phyloP scores from a whole-genome alignment of 2,329 filamentous ascomycete species.

The Geosmithia morbida region DNA sequence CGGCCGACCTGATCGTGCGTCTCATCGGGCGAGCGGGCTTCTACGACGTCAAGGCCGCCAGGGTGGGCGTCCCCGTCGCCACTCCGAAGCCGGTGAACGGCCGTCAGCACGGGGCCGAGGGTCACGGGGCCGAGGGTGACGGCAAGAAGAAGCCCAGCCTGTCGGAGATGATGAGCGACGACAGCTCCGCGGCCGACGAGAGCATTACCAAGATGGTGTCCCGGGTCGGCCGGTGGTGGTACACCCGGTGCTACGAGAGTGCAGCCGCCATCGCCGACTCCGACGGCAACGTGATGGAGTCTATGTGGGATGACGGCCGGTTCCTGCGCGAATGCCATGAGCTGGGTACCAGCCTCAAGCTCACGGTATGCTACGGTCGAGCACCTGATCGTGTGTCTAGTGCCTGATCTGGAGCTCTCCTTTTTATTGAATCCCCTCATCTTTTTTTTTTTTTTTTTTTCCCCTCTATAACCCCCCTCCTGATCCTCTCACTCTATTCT shows the following conservation, averaged over 20 bases:
- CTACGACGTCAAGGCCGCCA: conserved; percentile 57
- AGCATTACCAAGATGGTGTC: conserved; percentile 87
- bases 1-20: conserved; percentile 47
- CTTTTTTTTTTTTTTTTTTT: too few species aligned
- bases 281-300: conserved; percentile 21
- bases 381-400: conserved; percentile 44
- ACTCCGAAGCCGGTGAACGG: conserved; percentile 21
- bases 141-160: conserved; percentile 32
- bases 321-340: conserved; percentile 76
- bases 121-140: conserved; percentile 6
- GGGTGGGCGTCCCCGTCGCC: conserved; percentile 63
- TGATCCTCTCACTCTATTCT: too few species aligned
- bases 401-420: background rate
- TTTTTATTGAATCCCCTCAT: too few species aligned
- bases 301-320: conserved; percentile 63
- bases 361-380: conserved; percentile 84
- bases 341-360: conserved; percentile 72
- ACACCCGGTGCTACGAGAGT: conserved; percentile 79
- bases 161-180: conserved; percentile 59
- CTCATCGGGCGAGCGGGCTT: conserved; percentile 58
- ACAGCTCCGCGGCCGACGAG: conserved; percentile 59
- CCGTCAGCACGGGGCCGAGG: conserved; percentile 7
- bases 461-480: too few species aligned
- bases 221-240: conserved; percentile 92
- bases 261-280: conserved; percentile 19